Percentiles rank a stretch among this genome's conserved stretches.
phyloP scores from a whole-genome alignment of 1,284 basidiomycete species.

The Afroboletus lepidellus region DNA sequence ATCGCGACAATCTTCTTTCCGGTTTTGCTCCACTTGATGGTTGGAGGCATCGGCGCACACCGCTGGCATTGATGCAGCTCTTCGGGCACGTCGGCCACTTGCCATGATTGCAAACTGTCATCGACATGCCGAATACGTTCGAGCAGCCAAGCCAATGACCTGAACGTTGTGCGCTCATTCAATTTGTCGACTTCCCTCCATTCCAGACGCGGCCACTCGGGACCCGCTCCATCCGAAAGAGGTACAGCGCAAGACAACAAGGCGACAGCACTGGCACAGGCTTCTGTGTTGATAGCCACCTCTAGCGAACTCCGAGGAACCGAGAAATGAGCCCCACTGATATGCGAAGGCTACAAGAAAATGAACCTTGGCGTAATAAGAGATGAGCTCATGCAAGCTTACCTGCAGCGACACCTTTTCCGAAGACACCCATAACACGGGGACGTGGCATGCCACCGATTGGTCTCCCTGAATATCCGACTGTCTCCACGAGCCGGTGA shows the following conservation, averaged over 20 bases:
- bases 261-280: slow-evolving; percentile 74
- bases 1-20: slow-evolving; percentile 65
- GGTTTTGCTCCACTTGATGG: slow-evolving; percentile 70
- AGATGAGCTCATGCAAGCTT: slow-evolving; percentile 20
- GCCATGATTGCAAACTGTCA: slow-evolving; percentile 62
- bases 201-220: slow-evolving; percentile 71
- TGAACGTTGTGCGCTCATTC: slow-evolving; percentile 81
- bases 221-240: slow-evolving; percentile 62
- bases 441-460: slow-evolving; percentile 55
- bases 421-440: slow-evolving; percentile 62
- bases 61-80: slow-evolving; percentile 56
- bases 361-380: not conserved
- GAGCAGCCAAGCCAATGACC: slow-evolving; percentile 80
- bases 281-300: slow-evolving; percentile 54
- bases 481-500: slow-evolving; percentile 78
- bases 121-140: slow-evolving; percentile 79
- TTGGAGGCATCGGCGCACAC: slow-evolving; percentile 79
- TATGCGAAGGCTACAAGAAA: slow-evolving; percentile 43
- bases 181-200: slow-evolving; percentile 86
- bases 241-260: slow-evolving; percentile 77
- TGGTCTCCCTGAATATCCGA: slow-evolving; percentile 49
- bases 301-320: slow-evolving; percentile 57
- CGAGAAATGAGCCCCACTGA: slow-evolving; percentile 61
- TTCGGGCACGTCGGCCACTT: slow-evolving; percentile 42
- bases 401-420: slow-evolving; percentile 53